Evolutionary conservation across 78 protist genomes (phyloP), one percentile per base, ranked within the genome.

Genomic region (Dictyostelium brefeldianum): DNA sequence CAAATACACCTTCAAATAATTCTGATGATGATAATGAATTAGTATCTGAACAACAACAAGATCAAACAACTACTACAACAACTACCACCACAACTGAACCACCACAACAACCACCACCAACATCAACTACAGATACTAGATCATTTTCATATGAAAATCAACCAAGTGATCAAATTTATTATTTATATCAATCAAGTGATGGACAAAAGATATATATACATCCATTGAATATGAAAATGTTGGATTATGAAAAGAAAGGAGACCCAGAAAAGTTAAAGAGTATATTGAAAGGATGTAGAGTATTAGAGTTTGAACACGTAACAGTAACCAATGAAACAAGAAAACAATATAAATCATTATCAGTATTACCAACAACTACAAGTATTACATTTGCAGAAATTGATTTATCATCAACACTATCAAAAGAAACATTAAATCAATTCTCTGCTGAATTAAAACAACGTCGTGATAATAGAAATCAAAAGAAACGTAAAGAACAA

Each of bases 181-280:
- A 87, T 64, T 43, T 78, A 15, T 87, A 87, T 64, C 93, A 87
- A 77, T 87, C 78, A 43, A 50, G 7, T 17, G 93, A 87, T 77
- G 93, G 93, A 17, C 93, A 87, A 57, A 71, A 80, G 20, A 77
- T 87, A n/a, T 87, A 46, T 65, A 20, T 87, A 54, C 93, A 87
- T 29, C 93, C 93, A 77, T 25, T 77, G 5, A 48, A 71, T 87
- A 87, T 87, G 93, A 75, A 87, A 47, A 78, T 87, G 11, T 25
- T 87, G 3, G 50, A 47, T 11, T 75, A 17, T 25, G 93, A 87
- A 51, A 47, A 11, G 7, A 18, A 29, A 18, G 67, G 6, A n/a
- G 22, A 41, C 29, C 80, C 67, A 70, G 46, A 7, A 17, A 77
- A 1, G 2, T 46, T 80, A 12, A n/a, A 18, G 18, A 59, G 84